A percentile compares a stretch with the other conserved stretches of the same genome.
phyloP scores from a whole-genome alignment of 2,329 filamentous ascomycete genomes.

The Talaromyces sp. region DNA sequence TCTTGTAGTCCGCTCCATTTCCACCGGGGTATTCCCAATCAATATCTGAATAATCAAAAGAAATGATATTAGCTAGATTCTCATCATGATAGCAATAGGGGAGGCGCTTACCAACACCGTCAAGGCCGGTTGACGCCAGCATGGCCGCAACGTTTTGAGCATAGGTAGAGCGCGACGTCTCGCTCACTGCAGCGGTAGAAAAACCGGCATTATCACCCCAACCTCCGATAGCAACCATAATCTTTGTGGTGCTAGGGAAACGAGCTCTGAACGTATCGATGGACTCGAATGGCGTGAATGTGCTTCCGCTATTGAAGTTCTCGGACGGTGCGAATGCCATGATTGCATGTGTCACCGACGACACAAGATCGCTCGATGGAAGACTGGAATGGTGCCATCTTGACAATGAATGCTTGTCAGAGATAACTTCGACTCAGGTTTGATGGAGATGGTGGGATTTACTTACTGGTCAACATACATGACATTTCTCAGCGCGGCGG shows the following conservation, averaged over 20 bases:
- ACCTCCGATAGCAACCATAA: conserved; percentile 70
- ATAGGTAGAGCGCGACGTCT: conserved; percentile 56
- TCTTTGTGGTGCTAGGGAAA: conserved; percentile 56
- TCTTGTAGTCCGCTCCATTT: conserved; percentile 67
- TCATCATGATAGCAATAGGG: neutral
- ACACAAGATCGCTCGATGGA: conserved; percentile 34
- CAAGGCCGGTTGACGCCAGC: conserved; percentile 60
- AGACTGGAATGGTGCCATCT: conserved; percentile 44
- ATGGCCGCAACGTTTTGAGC: conserved; percentile 63
- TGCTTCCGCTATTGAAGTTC: conserved; percentile 47
- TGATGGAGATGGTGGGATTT: neutral
- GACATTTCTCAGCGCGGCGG: conserved; percentile 31
- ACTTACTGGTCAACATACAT: conserved; percentile 52
- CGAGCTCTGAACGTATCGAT: conserved; percentile 51
- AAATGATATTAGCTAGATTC: neutral
- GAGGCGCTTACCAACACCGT: conserved; percentile 54
- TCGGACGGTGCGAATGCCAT: conserved; percentile 54
- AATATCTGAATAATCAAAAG: conserved; percentile 47
- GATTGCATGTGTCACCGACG: conserved; percentile 54
- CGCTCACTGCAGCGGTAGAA: conserved; percentile 50
- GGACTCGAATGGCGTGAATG: conserved; percentile 55
- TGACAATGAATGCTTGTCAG: neutral
- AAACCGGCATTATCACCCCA: conserved; percentile 70
- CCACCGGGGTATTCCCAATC: conserved; percentile 65
- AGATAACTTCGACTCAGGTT: neutral